A percentile compares a stretch with the other conserved stretches of the same genome.
phyloP scores from a whole-genome alignment of 108 stramenopile species.

The Bacterosira constricta region DNA sequence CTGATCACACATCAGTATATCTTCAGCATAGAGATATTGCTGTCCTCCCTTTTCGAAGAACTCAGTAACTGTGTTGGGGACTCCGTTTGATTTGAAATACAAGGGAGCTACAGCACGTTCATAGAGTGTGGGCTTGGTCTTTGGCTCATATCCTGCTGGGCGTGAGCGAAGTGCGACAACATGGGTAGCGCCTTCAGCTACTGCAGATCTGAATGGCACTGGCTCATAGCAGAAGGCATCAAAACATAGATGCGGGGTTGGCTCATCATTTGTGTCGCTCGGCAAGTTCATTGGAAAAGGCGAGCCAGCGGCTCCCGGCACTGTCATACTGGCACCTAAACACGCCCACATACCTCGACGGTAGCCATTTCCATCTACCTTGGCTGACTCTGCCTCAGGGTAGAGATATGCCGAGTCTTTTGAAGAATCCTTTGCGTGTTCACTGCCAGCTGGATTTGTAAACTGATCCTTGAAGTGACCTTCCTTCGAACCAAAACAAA shows the following conservation, averaged over 20 bases:
- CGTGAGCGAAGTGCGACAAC: slow-evolving; percentile 68
- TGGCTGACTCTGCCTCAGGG: slow-evolving; percentile 31
- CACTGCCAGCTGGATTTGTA: slow-evolving; percentile 9
- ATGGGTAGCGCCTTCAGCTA: slow-evolving; percentile 83
- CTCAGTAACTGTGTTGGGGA: slow-evolving; percentile 58
- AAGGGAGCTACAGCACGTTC: slow-evolving; percentile 73
- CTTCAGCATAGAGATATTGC: slow-evolving; percentile 83
- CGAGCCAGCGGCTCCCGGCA: slow-evolving; percentile 81
- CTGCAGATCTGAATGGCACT: slow-evolving; percentile 76
- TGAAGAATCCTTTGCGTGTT: slow-evolving; percentile 1
- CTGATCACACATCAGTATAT: slow-evolving; percentile 71
- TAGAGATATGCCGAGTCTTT: slow-evolving; percentile 11
- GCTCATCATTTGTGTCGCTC: slow-evolving; percentile 10
- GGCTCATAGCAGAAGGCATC: slow-evolving; percentile 90
- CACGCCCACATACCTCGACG: slow-evolving; percentile 79
- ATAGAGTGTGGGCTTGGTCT: slow-evolving; percentile 71
- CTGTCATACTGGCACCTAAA: slow-evolving; percentile 78
- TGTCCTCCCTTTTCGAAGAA: slow-evolving; percentile 84
- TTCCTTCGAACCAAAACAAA: slow-evolving; percentile 66
- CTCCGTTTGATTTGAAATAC: slow-evolving; percentile 73
- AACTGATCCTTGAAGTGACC: slow-evolving; percentile 56
- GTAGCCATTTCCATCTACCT: slow-evolving; percentile 39
- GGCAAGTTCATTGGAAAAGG: slow-evolving; percentile 58
- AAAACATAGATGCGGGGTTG: slow-evolving; percentile 43
- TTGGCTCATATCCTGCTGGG: slow-evolving; percentile 60